Evolutionary conservation across 2,329 filamentous ascomycete genomes (phyloP).

Genomic region (Aciculosporium take): DNA sequence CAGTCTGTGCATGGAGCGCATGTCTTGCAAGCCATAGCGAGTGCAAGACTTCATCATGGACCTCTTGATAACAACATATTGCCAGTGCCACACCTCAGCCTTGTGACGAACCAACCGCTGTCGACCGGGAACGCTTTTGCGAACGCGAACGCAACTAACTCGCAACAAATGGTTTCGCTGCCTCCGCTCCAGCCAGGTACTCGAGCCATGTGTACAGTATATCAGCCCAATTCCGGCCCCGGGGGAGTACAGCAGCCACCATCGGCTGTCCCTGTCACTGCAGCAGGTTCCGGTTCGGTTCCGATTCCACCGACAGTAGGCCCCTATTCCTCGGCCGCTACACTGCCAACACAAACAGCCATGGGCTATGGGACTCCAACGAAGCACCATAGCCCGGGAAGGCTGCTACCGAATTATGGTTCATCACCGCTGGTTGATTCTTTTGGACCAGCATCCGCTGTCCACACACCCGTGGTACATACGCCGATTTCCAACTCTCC

Average conservation of each 20-base stretch:
- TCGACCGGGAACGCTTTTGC: conserved; percentile 25
- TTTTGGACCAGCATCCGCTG: conserved; percentile 36
- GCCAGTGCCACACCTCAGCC: conserved; percentile 56
- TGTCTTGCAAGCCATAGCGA: conserved; percentile 6
- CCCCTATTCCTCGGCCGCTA: conserved; percentile 11
- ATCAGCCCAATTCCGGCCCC: conserved; percentile 36
- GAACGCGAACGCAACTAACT: conserved; percentile 21
- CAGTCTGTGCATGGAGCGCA: conserved; percentile 11
- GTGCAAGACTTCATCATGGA: conserved; percentile 11
- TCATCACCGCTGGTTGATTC: conserved; percentile 59
- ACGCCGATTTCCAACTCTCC: conserved; percentile 68
- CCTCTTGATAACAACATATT: conserved; percentile 30
- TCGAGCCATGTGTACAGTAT: conserved; percentile 67
- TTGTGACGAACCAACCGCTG: conserved; percentile 37
- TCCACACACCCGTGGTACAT: conserved; percentile 42
- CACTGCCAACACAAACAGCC: conserved; percentile 14
- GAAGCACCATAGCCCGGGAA: conserved; percentile 39
- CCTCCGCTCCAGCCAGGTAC: conserved; percentile 46
- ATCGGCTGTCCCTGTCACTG: conserved; percentile 13
- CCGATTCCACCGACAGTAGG: conserved; percentile 6
- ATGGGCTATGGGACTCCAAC: conserved; percentile 35
- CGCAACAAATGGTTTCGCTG: conserved; percentile 34
- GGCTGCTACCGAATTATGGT: conserved; percentile 25
- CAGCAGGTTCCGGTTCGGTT: conserved; percentile 12
- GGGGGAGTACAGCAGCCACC: conserved; percentile 23